phyloP scores from a whole-genome alignment of 352 stramenopile genomes.

The Thraustochytrium striatum region DNA sequence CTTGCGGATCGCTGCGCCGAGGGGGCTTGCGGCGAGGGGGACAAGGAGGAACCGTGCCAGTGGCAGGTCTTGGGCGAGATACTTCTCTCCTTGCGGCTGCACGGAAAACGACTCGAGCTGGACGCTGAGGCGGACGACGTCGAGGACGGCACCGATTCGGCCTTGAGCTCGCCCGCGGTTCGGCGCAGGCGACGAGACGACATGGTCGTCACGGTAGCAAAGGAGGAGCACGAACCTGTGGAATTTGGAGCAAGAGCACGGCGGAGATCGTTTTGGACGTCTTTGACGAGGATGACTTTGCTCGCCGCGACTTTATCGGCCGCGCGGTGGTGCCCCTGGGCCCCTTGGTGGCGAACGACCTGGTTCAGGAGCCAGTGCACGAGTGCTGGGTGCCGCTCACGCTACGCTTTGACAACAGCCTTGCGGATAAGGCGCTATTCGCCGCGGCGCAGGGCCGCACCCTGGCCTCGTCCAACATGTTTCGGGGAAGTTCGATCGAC shows the following conservation, averaged over 20 bases:
- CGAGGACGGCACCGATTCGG: background rate
- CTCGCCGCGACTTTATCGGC: constrained; percentile 38
- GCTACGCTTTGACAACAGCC: constrained; percentile 38
- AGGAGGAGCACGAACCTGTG: background rate
- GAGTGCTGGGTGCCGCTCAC: constrained; percentile 14
- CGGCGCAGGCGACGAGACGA: background rate
- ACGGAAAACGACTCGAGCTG: background rate
- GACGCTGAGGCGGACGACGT: background rate
- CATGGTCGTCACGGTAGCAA: background rate
- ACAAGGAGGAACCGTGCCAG: background rate
- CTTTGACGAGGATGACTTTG: constrained; percentile 42
- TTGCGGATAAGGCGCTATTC: constrained; percentile 17
- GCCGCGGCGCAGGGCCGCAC: background rate
- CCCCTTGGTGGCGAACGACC: background rate
- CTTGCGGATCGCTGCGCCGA: background rate
- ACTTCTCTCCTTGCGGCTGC: constrained; percentile 13
- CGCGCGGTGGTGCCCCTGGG: constrained; percentile 5
- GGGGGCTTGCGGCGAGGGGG: background rate
- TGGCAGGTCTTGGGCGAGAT: constrained; percentile 14
- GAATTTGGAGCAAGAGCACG: constrained; percentile 1
- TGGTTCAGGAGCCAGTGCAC: background rate
- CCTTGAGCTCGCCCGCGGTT: background rate
- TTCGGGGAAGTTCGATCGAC: background rate
- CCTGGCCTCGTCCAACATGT: background rate
- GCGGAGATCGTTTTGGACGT: constrained; percentile 18